Conservation (phyloP, 2,329 filamentous ascomycete species). For the Trichoderma gracile region DNA sequence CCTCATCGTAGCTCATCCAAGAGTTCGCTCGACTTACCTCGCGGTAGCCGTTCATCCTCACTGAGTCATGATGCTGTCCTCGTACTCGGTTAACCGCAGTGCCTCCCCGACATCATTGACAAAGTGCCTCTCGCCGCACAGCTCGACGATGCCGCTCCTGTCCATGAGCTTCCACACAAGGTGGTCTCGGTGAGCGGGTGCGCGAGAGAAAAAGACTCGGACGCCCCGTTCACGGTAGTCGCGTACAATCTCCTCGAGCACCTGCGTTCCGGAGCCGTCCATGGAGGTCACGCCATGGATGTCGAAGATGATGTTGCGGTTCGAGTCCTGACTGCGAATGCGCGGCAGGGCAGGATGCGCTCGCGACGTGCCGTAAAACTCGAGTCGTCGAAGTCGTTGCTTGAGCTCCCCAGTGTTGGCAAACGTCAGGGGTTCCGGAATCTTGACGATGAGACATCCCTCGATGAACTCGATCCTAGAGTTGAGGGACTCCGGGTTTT, state of each 20-base stretch:
- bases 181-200: conserved; percentile 48
- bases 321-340: conserved; percentile 74
- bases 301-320: conserved; percentile 93
- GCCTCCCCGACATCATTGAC: conserved; percentile 83
- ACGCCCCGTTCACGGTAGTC: conserved; percentile 77
- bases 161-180: conserved; percentile 72
- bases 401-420: conserved; percentile 95
- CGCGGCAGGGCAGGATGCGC: conserved; percentile 87
- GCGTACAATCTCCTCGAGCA: conserved; percentile 84
- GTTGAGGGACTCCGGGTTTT: conserved; percentile 76
- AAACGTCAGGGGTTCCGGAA: conserved; percentile 93
- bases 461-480: conserved; percentile 84
- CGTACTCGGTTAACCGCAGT: conserved; percentile 74
- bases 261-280: conserved; percentile 90
- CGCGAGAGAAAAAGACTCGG: conserved; percentile 70
- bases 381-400: conserved; percentile 75
- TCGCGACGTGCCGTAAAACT: conserved; percentile 82
- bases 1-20: conserved; percentile 14
- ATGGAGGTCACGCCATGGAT: conserved; percentile 96
- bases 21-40: neutral
- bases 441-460: conserved; percentile 93
- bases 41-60: neutral
- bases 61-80: conserved; percentile 48
- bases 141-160: conserved; percentile 79
- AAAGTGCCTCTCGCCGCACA: conserved; percentile 75